These are phyloP conservation scores for Penicillium polonicum DNA, from an alignment of 2,329 filamentous ascomycete species.

Conservation along the genomic window DNA sequence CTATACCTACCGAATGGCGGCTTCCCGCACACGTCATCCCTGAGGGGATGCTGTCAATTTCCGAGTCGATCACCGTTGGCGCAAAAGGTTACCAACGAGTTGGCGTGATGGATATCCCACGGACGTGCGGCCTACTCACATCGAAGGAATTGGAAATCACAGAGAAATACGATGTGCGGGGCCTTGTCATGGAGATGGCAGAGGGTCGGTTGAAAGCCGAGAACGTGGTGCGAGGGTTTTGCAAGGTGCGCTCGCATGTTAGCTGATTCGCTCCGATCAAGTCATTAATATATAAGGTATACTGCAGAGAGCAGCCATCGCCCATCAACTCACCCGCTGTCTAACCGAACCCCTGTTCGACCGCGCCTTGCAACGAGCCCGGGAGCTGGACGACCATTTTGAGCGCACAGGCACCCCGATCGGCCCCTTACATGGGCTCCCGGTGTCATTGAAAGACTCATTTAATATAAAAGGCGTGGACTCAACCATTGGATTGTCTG, in stretches of 20 bases:
- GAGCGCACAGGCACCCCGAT: slow-evolving; percentile 43
- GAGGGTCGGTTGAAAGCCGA: slow-evolving; percentile 37
- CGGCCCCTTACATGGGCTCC: slow-evolving; percentile 63
- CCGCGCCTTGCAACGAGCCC: slow-evolving; percentile 49
- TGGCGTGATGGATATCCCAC: slow-evolving; percentile 51
- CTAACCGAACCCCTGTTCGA: slow-evolving; percentile 56
- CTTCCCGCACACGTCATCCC: slow-evolving; percentile 36
- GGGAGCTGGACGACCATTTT: slow-evolving; percentile 49
- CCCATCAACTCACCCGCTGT: slow-evolving; percentile 48
- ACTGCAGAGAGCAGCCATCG: slow-evolving; percentile 37
- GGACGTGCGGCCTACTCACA: slow-evolving; percentile 53
- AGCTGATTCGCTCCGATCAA: background rate
- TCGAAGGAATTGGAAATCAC: slow-evolving; percentile 56
- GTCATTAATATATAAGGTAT: background rate
- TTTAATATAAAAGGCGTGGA: slow-evolving; percentile 52
- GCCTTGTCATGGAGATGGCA: slow-evolving; percentile 38
- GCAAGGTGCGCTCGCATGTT: slow-evolving; percentile 39
- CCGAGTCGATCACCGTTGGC: slow-evolving; percentile 37
- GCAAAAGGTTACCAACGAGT: slow-evolving; percentile 32
- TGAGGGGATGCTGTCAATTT: slow-evolving; percentile 34
- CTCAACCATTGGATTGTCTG: slow-evolving; percentile 57
- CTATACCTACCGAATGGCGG: slow-evolving; percentile 43
- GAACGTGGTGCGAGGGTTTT: slow-evolving; percentile 55
- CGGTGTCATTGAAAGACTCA: slow-evolving; percentile 54
- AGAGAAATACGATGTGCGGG: slow-evolving; percentile 50